Conservation (phyloP, 139 green algal genomes). For the Closterium sp. region DNA sequence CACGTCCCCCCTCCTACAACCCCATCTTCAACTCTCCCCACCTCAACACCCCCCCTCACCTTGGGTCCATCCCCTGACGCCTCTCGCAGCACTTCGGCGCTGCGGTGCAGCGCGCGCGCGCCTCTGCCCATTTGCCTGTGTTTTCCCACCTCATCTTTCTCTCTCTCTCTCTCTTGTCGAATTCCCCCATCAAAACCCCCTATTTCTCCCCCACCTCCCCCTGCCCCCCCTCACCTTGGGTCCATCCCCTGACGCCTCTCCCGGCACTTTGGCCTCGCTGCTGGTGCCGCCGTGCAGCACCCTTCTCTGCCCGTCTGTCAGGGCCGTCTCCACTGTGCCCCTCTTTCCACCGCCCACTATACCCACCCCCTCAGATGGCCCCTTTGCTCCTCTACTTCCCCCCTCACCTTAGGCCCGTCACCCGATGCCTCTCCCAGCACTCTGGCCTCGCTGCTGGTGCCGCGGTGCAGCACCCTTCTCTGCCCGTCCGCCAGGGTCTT, state of each 20-base stretch:
- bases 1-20: too few species aligned
- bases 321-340: not conserved
- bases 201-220: not conserved
- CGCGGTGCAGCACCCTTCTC: not conserved
- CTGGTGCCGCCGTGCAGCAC: not conserved
- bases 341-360: too few species aligned
- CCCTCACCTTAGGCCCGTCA: not conserved
- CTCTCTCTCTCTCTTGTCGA: too few species aligned
- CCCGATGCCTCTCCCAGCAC: slow-evolving; percentile 4
- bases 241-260: not conserved
- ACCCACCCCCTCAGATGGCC: too few species aligned
- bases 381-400: not conserved
- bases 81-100: not conserved
- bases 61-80: not conserved
- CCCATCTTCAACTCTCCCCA: too few species aligned
- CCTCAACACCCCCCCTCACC: not conserved
- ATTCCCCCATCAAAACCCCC: not conserved
- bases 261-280: slow-evolving; percentile 8
- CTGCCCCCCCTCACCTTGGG: not conserved
- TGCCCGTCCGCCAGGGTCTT: not conserved
- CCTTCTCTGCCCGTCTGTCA: not conserved
- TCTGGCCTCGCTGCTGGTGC: slow-evolving; percentile 21
- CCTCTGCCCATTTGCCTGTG: not conserved
- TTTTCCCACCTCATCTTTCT: too few species aligned
- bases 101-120: not conserved